Evolutionary conservation across 179 eudicot species (phyloP), one percentile per base, ranked within the genome.

Genomic region (Drosera spatulata): DNA sequence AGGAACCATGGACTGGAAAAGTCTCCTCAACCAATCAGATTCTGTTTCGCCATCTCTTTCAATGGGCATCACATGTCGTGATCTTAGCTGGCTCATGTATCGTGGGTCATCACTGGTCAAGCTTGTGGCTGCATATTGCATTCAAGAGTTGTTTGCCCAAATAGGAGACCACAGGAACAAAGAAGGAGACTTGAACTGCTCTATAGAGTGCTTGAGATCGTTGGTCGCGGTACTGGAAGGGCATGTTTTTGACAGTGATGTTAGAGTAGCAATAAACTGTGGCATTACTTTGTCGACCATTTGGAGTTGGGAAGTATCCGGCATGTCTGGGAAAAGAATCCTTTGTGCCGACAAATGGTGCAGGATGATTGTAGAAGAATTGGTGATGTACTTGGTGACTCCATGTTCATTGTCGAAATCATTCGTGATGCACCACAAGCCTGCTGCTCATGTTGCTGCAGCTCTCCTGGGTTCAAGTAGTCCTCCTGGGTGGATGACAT

Each of bases 291-390:
- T 93, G 70, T 81, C 97, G 63, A 71, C 72, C 62, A 69, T 83
- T 66, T 69, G 81, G 58, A 67, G 85, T 41, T 81, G 94, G 94
- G 73, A 79, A 71, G 71, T 75, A 41, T 79, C 68, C 6, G 72
- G 74, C 37, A 56, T 46, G 7, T 41, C 45, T 13, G 77, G 73
- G 38, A 63, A 61, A 58, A 62, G 65, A 47, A 65, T 69, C 50
- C 61, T 49, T 37, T 61, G 69, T 62, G 73, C 65, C 61, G 66
- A 71, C 60, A 76, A 66, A n/a, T 93, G 97, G 99, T 89, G 82
- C 73, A 78, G 80, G 72, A 63, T 86, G 67, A 79, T 93, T 61
- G 85, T 85, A 45, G 99, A 93, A 74, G 99, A 93, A 73, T 72
- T 93, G 53, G 88, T 79, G 61, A 73, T 76, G 83, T 86, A 83